phyloP scores from a whole-genome alignment of 345 rosid species.

The Arabidopsis arenosa region DNA sequence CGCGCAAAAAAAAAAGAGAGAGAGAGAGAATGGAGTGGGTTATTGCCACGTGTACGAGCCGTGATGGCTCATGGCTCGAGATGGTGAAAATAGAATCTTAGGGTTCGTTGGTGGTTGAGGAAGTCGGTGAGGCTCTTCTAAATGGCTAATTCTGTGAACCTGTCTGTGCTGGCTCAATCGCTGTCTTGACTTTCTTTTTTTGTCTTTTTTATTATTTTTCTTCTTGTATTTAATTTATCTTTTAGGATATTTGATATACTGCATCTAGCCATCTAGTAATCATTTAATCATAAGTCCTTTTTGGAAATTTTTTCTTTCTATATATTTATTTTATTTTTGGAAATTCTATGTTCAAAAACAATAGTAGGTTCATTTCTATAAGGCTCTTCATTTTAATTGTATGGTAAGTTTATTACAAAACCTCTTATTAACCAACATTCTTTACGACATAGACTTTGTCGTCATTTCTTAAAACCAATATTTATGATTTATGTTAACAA shows the following conservation, averaged over 20 bases:
- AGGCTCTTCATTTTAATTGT: not conserved
- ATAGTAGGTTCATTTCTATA: not conserved
- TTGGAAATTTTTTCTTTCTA: not conserved
- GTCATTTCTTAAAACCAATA: too few relatives aligned
- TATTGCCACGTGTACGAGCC: slow-evolving; percentile 37
- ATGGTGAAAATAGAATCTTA: slow-evolving; percentile 24
- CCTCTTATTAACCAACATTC: too few relatives aligned
- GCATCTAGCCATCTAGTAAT: not conserved
- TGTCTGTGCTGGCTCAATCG: slow-evolving; percentile 29
- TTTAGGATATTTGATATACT: not conserved
- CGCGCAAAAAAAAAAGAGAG: not conserved
- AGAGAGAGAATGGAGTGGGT: slow-evolving; percentile 2
- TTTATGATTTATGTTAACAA: too few relatives aligned
- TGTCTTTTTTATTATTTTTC: not conserved
- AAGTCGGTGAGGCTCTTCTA: slow-evolving; percentile 24
- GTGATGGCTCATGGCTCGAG: slow-evolving; percentile 41
- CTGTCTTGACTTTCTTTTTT: not conserved
- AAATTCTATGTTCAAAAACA: too few relatives aligned
- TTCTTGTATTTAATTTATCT: not conserved
- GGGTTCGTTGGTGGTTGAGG: slow-evolving; percentile 34
- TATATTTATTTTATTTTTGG: too few relatives aligned
- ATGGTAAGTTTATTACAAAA: too few relatives aligned
- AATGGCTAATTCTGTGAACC: not conserved
- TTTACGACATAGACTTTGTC: too few relatives aligned
- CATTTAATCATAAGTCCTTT: not conserved